phyloP scores from a whole-genome alignment of 495 filamentous ascomycete genomes.

The Xylaria bambusicola region DNA sequence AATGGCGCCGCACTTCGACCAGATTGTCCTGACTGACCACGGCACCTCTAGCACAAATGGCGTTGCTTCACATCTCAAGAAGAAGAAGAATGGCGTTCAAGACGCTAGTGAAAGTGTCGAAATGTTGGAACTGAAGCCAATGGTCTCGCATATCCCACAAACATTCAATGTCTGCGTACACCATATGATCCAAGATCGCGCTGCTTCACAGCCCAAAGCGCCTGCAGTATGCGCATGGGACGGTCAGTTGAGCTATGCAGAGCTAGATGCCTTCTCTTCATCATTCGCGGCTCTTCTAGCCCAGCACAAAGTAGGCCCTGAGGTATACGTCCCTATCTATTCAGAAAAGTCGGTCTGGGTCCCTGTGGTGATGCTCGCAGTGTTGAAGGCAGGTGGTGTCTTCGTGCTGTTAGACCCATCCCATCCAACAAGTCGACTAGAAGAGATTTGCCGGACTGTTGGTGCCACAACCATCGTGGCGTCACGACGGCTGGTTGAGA shows the following conservation, averaged over 20 bases:
- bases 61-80: too few relatives aligned
- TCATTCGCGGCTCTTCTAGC: not conserved
- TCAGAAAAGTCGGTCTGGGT: constrained; percentile 51
- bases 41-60: too few relatives aligned
- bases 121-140: constrained; percentile 5
- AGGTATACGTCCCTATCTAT: constrained; percentile 39
- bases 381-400: constrained; percentile 50
- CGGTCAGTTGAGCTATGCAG: constrained; percentile 2
- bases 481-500: not conserved
- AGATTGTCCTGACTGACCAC: too few relatives aligned
- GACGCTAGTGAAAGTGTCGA: too few relatives aligned
- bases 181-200: constrained; percentile 1
- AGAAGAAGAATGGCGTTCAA: too few relatives aligned
- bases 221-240: not conserved
- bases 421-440: constrained; percentile 37
- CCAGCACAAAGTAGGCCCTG: constrained; percentile 25
- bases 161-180: not conserved
- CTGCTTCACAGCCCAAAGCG: not conserved
- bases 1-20: too few relatives aligned
- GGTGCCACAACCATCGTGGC: not conserved
- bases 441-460: constrained; percentile 5
- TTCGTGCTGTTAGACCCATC: constrained; percentile 45
- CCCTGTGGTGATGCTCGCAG: constrained; percentile 46
- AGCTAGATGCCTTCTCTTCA: not conserved
- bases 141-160: not conserved